These are phyloP conservation scores for Entophlyctis helioformis DNA, from an alignment of 192 early-diverging fungal genomes.

Conservation along the genomic window DNA sequence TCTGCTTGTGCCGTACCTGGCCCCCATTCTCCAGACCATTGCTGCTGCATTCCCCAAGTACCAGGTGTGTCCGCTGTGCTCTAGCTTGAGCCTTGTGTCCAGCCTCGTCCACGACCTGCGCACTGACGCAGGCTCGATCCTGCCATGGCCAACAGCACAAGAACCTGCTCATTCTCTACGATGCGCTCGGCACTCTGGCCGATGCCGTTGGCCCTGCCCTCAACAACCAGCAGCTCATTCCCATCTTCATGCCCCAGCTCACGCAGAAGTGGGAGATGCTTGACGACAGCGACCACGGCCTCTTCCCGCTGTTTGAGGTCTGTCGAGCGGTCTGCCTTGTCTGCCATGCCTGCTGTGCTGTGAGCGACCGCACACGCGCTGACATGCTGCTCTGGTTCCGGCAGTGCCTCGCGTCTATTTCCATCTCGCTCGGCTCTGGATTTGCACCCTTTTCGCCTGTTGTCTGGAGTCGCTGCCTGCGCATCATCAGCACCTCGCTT, in stretches of 20 bases:
- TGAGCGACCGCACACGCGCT: too few relatives aligned
- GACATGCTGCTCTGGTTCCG: too few relatives aligned
- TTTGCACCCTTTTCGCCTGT: constrained; percentile 77
- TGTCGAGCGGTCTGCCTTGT: too few relatives aligned
- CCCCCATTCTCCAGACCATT: constrained; percentile 74
- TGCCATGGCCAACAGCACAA: constrained; percentile 53
- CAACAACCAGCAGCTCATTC: constrained; percentile 66
- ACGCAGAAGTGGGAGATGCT: constrained; percentile 74
- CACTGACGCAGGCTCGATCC: constrained; percentile 1
- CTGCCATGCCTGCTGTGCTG: too few relatives aligned
- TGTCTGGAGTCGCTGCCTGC: constrained; percentile 83
- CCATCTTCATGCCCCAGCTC: constrained; percentile 78
- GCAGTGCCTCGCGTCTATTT: constrained; percentile 77
- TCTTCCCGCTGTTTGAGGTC: constrained; percentile 91
- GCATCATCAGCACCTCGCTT: constrained; percentile 74
- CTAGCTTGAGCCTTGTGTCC: not conserved
- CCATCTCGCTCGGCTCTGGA: constrained; percentile 70
- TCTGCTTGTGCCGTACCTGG: constrained; percentile 76
- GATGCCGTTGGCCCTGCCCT: constrained; percentile 79
- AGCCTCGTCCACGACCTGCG: not conserved
- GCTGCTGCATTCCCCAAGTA: constrained; percentile 77
- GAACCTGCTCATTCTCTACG: constrained; percentile 92
- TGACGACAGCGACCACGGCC: constrained; percentile 73
- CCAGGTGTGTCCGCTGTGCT: constrained; percentile 15
- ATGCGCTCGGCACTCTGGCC: constrained; percentile 94